Conservation (phyloP, 129 eudicot genomes). For the Flaveria trinervia region DNA sequence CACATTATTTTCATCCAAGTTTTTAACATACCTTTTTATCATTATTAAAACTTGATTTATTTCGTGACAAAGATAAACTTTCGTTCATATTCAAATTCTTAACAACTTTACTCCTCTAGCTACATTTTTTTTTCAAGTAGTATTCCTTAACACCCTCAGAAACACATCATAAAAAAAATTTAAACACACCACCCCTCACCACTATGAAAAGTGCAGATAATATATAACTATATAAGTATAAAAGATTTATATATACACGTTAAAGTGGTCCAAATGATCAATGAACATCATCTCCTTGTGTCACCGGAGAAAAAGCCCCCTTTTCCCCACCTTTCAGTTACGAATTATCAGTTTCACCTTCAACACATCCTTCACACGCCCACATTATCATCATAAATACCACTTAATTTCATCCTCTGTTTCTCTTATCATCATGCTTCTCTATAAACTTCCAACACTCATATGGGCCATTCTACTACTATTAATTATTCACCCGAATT, state of each 20-base stretch:
- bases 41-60: too few relatives aligned
- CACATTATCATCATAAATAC: slow-evolving; percentile 10
- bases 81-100: too few relatives aligned
- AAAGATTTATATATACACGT: background rate
- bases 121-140: too few relatives aligned
- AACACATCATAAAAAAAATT: too few relatives aligned
- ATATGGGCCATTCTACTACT: background rate
- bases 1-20: too few relatives aligned
- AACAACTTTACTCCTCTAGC: too few relatives aligned
- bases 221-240: background rate
- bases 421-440: slow-evolving; percentile 15
- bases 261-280: slow-evolving; percentile 8
- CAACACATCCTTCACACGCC: slow-evolving; percentile 29
- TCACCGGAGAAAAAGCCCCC: slow-evolving; percentile 6
- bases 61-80: too few relatives aligned
- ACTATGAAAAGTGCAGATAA: background rate
- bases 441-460: background rate
- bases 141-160: too few relatives aligned
- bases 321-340: slow-evolving; percentile 19
- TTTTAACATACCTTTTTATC: too few relatives aligned
- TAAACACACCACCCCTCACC: too few relatives aligned
- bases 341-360: background rate
- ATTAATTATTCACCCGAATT: slow-evolving; percentile 27
- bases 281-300: slow-evolving; percentile 19
- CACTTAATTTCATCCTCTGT: background rate